These are phyloP conservation scores for Aspergillus jensenii DNA, from an alignment of 2,329 filamentous ascomycete genomes.

Conservation along the genomic window DNA sequence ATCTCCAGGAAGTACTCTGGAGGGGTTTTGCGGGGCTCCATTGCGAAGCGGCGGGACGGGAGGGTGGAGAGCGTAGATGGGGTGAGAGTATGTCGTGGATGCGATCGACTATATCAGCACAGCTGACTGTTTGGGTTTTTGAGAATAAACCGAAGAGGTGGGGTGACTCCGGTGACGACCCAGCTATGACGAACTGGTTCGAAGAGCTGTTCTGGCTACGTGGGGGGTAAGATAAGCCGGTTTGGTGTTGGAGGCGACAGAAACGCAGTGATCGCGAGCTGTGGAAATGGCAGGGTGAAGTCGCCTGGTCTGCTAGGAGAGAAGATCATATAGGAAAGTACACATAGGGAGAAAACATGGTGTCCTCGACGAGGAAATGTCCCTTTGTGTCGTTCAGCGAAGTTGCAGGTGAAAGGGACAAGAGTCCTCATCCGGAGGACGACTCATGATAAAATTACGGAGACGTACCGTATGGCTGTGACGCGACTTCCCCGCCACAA, in stretches of 20 bases:
- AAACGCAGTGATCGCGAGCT: constrained; percentile 2
- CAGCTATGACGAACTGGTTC: constrained; percentile 21
- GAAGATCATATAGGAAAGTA: neutral
- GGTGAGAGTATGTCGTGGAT: neutral
- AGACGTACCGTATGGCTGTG: neutral
- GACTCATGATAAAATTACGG: neutral
- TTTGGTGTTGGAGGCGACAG: constrained; percentile 5
- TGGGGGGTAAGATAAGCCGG: constrained; percentile 12
- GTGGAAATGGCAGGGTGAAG: neutral
- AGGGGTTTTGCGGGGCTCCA: constrained; percentile 64
- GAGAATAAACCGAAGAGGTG: neutral
- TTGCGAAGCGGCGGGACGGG: constrained; percentile 29
- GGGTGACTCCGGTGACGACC: constrained; percentile 12
- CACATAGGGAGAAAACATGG: constrained; percentile 2
- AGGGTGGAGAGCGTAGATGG: neutral
- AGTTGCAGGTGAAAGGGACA: constrained; percentile 1
- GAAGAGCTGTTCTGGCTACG: constrained; percentile 11
- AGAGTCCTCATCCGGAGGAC: neutral
- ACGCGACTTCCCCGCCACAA: neutral
- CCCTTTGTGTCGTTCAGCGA: neutral
- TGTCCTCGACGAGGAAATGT: neutral
- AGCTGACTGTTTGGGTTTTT: neutral
- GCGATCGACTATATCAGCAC: neutral
- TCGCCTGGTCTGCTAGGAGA: neutral
- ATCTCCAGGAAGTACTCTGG: constrained; percentile 93